Evolutionary conservation across 2,329 filamentous ascomycete species (phyloP).

Genomic region (Cercospora zeae-maydis): DNA sequence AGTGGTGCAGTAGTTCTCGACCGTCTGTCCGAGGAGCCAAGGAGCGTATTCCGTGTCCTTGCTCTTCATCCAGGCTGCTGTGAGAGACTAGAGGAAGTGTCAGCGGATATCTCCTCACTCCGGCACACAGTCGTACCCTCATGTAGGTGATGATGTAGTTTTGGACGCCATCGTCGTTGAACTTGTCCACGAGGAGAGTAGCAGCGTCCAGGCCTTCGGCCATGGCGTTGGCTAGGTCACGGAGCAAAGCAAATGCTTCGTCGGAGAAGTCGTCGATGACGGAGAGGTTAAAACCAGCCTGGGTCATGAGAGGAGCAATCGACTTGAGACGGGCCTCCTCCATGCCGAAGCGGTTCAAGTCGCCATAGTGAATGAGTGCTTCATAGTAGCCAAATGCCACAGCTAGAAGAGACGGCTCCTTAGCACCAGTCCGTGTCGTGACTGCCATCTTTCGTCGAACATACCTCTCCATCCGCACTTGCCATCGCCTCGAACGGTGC

Average conservation of each 20-base stretch:
- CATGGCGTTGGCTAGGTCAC: conserved; percentile 55
- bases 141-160: conserved; percentile 82
- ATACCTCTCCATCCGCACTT: conserved; percentile 98
- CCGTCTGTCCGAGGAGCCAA: conserved; percentile 61
- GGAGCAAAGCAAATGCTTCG: conserved; percentile 66
- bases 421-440: conserved; percentile 14
- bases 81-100: conserved; percentile 60
- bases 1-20: conserved; percentile 66
- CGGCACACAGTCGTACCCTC: conserved; percentile 45
- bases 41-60: conserved; percentile 65
- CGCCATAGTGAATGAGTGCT: conserved; percentile 66
- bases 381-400: conserved; percentile 94
- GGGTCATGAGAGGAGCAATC: conserved; percentile 66
- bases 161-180: conserved; percentile 68
- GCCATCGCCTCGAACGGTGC: conserved; percentile 84
- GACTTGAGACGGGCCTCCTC: conserved; percentile 70
- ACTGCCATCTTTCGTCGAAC: conserved; percentile 32
- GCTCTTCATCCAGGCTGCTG: conserved; percentile 78
- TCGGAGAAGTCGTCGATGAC: conserved; percentile 82
- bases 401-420: conserved; percentile 52
- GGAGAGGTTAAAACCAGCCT: conserved; percentile 64
- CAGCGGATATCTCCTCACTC: background rate
- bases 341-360: conserved; percentile 61
- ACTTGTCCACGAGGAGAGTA: conserved; percentile 45
- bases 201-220: conserved; percentile 51